These are phyloP conservation scores for Fabrea salina DNA, from an alignment of 169 alveolate genomes.

Conservation along the genomic window DNA sequence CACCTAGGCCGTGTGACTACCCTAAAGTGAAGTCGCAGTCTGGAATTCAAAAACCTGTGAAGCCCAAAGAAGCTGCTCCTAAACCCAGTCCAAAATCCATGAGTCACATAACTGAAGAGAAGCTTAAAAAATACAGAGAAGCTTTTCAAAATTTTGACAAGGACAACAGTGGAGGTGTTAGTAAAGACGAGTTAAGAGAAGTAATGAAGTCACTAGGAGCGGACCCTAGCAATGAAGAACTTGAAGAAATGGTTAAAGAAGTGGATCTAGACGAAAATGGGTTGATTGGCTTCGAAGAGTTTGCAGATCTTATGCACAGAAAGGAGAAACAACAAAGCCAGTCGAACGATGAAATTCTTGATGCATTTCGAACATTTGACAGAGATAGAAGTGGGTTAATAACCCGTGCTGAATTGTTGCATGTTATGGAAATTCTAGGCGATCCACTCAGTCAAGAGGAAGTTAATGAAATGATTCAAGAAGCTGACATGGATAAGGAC, in stretches of 20 bases:
- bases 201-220: constrained; percentile 84
- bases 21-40: constrained; percentile 22
- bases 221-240: constrained; percentile 84
- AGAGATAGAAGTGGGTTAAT: constrained; percentile 98
- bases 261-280: constrained; percentile 85
- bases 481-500: constrained; percentile 99
- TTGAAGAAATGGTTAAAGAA: constrained; percentile 83
- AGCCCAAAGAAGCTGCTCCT: too few species aligned
- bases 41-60: too few species aligned
- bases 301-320: constrained; percentile 98
- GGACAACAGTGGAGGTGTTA: constrained; percentile 85
- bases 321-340: constrained; percentile 98
- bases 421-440: constrained; percentile 98
- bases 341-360: constrained; percentile 98
- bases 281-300: constrained; percentile 99
- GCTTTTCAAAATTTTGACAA: constrained; percentile 84
- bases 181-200: constrained; percentile 81
- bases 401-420: constrained; percentile 98
- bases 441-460: constrained; percentile 98
- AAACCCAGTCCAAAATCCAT: too few species aligned
- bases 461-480: constrained; percentile 99
- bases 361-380: constrained; percentile 97
- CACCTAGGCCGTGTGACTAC: constrained; percentile 28
- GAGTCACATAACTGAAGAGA: constrained; percentile 32
- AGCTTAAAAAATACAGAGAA: constrained; percentile 46